Conservation (phyloP, 305 asterid genomes). For the Solanum chacoense region DNA sequence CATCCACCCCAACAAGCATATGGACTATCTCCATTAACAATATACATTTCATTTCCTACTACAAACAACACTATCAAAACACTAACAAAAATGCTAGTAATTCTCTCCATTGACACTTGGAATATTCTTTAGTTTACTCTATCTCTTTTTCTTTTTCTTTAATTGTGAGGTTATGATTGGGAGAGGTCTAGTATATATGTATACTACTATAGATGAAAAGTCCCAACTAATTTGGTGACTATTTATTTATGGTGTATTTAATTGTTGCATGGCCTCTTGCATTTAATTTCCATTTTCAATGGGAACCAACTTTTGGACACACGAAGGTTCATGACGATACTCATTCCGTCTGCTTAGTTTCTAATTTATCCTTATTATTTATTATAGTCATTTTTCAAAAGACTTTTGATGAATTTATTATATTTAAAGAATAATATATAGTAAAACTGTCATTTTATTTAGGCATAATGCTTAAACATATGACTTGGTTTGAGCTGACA, state of each 20-base stretch:
- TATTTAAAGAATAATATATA: no score
- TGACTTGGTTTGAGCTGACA: neutral
- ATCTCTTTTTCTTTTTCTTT: neutral
- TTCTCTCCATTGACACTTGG: neutral
- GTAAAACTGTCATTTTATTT: neutral
- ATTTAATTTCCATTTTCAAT: neutral
- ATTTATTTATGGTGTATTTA: neutral
- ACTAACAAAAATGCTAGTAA: neutral
- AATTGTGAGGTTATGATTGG: neutral
- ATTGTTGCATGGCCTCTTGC: neutral
- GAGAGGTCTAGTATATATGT: neutral
- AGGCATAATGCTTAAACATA: neutral
- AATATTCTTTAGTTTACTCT: neutral
- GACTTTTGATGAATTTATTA: no score
- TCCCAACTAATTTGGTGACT: conserved; percentile 1
- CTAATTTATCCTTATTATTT: no score
- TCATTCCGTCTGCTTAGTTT: neutral
- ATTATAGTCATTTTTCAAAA: neutral
- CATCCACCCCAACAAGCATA: conserved; percentile 23
- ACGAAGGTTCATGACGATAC: neutral
- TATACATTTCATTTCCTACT: neutral
- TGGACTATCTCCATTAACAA: neutral
- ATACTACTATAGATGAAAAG: neutral
- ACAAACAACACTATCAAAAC: neutral
- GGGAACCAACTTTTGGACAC: neutral